A percentile compares a stretch with the other conserved stretches of the same genome.
Conservation (phyloP, 768 basidiomycete species). For the Panus rudis region DNA sequence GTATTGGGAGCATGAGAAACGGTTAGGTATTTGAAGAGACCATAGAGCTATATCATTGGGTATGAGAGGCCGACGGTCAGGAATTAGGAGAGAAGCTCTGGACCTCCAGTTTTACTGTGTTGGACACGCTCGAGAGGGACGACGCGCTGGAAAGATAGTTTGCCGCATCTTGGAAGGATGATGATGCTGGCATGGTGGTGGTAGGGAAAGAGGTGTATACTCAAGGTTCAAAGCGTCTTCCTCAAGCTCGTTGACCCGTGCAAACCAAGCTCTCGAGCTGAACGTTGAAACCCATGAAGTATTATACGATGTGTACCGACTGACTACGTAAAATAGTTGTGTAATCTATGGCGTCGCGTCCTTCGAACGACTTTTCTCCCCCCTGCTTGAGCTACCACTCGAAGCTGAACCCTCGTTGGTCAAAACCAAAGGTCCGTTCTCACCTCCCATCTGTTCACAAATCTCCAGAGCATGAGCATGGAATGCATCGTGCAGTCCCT, state of each 20-base stretch:
- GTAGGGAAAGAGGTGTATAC: too few relatives aligned
- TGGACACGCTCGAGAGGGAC: constrained; percentile 48
- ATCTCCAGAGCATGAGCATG: constrained; percentile 39
- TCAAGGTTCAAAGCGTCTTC: too few relatives aligned
- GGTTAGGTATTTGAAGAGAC: constrained; percentile 72
- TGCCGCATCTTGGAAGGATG: constrained; percentile 52
- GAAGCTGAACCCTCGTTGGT: constrained; percentile 2
- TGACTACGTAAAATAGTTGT: too few relatives aligned
- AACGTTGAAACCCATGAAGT: too few relatives aligned
- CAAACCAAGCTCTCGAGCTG: too few relatives aligned
- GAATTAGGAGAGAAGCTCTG: constrained; percentile 12
- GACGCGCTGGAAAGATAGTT: constrained; percentile 53
- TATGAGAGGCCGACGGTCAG: constrained; percentile 8
- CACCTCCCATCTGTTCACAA: constrained; percentile 46
- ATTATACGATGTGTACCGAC: too few relatives aligned
- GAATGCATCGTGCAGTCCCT: constrained; percentile 34
- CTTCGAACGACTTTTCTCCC: too few relatives aligned
- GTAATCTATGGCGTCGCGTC: too few relatives aligned
- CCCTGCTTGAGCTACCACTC: too few relatives aligned
- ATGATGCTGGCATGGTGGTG: constrained; percentile 26
- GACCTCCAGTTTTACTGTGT: constrained; percentile 72
- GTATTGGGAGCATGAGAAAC: constrained; percentile 46
- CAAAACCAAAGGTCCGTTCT: constrained; percentile 26
- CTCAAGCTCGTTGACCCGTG: too few relatives aligned
- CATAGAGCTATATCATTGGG: constrained; percentile 56